Percentiles rank a stretch among this genome's conserved stretches.
phyloP scores from a whole-genome alignment of 2,329 filamentous ascomycete genomes.

The Penicillium oxalicum region DNA sequence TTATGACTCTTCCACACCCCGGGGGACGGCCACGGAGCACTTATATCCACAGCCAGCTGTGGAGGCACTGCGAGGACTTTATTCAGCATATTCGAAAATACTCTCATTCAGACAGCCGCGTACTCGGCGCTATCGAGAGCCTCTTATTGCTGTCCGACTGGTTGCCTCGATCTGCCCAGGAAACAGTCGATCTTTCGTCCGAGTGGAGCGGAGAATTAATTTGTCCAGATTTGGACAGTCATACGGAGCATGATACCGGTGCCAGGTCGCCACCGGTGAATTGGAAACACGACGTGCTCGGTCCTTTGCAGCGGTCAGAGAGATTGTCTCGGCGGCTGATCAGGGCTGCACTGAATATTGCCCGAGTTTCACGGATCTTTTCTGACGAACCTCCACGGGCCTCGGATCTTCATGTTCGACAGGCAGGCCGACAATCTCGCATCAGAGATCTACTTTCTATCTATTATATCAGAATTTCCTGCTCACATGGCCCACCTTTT shows the following conservation, averaged over 20 bases:
- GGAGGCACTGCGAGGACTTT: background rate
- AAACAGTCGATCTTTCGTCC: background rate
- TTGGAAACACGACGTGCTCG: background rate
- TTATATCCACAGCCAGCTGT: background rate
- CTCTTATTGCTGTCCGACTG: background rate
- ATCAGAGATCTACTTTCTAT: background rate
- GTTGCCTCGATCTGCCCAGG: background rate
- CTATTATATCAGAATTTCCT: background rate
- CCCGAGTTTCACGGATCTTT: background rate
- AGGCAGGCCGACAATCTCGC: background rate
- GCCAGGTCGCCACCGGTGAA: background rate
- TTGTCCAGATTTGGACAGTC: background rate
- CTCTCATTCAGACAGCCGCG: background rate
- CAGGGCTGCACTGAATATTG: background rate
- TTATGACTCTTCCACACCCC: background rate
- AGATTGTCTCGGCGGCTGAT: background rate
- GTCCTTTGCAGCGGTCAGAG: background rate
- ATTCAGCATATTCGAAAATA: background rate
- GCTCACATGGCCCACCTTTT: background rate
- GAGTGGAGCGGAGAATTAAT: background rate
- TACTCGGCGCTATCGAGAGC: background rate
- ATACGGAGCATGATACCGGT: too few relatives aligned
- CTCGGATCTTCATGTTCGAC: background rate
- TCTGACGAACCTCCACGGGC: background rate
- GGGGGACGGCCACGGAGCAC: background rate